Conservation (phyloP, 2,329 filamentous ascomycete genomes). For the Scedosporium boydii region DNA sequence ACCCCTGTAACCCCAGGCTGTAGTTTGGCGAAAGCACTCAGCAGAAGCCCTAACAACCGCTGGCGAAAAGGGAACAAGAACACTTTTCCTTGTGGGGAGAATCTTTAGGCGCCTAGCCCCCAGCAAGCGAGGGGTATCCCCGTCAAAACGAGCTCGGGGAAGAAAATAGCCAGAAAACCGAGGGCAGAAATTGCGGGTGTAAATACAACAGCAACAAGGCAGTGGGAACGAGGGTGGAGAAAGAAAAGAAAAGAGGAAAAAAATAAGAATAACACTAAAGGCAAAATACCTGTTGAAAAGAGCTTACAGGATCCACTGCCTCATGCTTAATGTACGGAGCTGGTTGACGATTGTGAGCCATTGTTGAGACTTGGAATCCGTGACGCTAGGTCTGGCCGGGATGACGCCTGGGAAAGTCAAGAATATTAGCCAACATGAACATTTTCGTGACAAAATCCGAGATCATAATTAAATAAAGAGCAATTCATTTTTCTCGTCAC, state of each 20-base stretch:
- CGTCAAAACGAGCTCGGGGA: not conserved
- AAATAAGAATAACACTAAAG: not conserved
- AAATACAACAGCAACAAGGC: not conserved
- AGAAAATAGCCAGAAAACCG: too few relatives aligned
- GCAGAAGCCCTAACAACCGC: not conserved
- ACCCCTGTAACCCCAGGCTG: not conserved
- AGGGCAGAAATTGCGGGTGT: not conserved
- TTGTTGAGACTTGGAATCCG: too few relatives aligned
- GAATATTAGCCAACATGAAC: too few relatives aligned
- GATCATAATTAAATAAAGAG: too few relatives aligned
- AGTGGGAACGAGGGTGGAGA: not conserved
- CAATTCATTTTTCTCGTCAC: not conserved
- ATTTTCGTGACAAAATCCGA: too few relatives aligned
- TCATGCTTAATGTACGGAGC: too few relatives aligned
- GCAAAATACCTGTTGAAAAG: not conserved
- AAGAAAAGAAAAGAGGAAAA: not conserved
- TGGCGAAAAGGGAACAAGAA: not conserved
- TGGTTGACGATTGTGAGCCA: too few relatives aligned
- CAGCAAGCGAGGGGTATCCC: not conserved
- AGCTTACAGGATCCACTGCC: too few relatives aligned
- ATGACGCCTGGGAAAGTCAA: too few relatives aligned
- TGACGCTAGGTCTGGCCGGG: too few relatives aligned
- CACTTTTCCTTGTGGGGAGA: not conserved
- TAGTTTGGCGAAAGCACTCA: too few relatives aligned
- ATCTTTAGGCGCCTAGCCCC: conserved; percentile 9